Base-by-base conservation (phyloP, 2,329 filamentous ascomycete species). In the Botrytis porri region DNA sequence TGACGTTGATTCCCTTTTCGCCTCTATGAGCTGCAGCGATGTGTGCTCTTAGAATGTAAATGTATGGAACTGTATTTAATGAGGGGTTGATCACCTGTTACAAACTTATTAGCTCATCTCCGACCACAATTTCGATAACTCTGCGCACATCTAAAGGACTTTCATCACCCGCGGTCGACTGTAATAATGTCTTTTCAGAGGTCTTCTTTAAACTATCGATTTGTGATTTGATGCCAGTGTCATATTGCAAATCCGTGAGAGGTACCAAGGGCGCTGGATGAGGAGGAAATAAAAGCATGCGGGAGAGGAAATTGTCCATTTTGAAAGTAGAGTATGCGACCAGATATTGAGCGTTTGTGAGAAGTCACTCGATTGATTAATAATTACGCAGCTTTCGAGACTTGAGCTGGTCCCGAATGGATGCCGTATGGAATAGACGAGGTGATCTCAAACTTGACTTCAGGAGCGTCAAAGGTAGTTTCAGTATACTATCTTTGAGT, bases 41-140 rank as follows among this genome's bases (percentile, higher is more conserved):
- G 74, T 86, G 84, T 45, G 84, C 83, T 64, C 84, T 80, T 54
- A 92, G 83, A 64, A 87, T 83, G 75, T 84, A 85, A 67, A 89
- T 81, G 80, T 90, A 92, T 14, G 87, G 83, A 75, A 91, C 84
- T 29, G 87, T 87, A 79, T 92, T 88, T 57, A 84, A 80, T 12
- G 85, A 80, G 32, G 90, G 89, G 76, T 90, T 84, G 35, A 81
- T 76, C 51, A 79, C 75, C 77, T 80, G 57, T 20, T 39, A 48
- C 16, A n/a, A 35, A 45, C 78, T 66, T 78, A 72, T 64, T 54
- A 75, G 62, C 39, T 57, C 10, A 54, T 41, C 41, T 25, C 32
- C 14, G 25, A 43, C 37, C 16, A 32, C 61, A 51, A 32, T 41
- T 48, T 67, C n/a, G 29, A 43, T 48, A 25, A 18, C 8, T 16